Percentiles rank a stretch among this genome's conserved stretches.
These are phyloP conservation scores for Hortiboletus flavorubellus DNA, from an alignment of 768 basidiomycete species.

Conservation along the genomic window DNA sequence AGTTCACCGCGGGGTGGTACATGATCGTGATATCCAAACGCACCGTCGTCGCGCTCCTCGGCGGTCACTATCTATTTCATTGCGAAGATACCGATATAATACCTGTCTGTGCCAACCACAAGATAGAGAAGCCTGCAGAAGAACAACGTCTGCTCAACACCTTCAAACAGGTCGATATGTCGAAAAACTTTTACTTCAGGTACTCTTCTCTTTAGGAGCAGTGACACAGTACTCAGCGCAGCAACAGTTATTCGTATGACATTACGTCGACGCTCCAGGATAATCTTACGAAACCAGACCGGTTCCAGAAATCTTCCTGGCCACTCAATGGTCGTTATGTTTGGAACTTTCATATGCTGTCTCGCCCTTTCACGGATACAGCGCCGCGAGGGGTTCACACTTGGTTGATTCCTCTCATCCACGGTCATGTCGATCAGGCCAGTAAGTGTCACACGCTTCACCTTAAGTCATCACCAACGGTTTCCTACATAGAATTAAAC, in stretches of 20 bases:
- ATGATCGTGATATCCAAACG: constrained; percentile 89
- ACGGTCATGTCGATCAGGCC: constrained; percentile 97
- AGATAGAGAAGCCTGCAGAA: constrained; percentile 82
- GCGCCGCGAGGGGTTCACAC: constrained; percentile 49
- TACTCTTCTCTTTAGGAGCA: constrained; percentile 25
- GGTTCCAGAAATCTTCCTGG: constrained; percentile 46
- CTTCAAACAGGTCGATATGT: constrained; percentile 96
- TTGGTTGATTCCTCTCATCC: constrained; percentile 90
- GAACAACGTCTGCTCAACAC: constrained; percentile 85
- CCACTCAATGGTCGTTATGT: constrained; percentile 85
- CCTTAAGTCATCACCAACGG: background rate
- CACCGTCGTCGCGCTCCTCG: constrained; percentile 88
- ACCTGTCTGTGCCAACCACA: constrained; percentile 73
- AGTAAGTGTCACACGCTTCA: constrained; percentile 53
- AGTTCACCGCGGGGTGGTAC: constrained; percentile 95
- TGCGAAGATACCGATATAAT: constrained; percentile 89
- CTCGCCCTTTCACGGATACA: constrained; percentile 54
- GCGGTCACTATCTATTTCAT: constrained; percentile 95
- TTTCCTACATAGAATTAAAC: constrained; percentile 64
- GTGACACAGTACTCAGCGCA: background rate
- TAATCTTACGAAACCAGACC: constrained; percentile 68
- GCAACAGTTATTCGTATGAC: constrained; percentile 86
- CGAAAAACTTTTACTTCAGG: constrained; percentile 99
- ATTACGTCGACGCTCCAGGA: constrained; percentile 93
- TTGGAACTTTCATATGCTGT: constrained; percentile 92